Base-by-base conservation (phyloP, 306 rosid genomes). In the Malus domestica region DNA sequence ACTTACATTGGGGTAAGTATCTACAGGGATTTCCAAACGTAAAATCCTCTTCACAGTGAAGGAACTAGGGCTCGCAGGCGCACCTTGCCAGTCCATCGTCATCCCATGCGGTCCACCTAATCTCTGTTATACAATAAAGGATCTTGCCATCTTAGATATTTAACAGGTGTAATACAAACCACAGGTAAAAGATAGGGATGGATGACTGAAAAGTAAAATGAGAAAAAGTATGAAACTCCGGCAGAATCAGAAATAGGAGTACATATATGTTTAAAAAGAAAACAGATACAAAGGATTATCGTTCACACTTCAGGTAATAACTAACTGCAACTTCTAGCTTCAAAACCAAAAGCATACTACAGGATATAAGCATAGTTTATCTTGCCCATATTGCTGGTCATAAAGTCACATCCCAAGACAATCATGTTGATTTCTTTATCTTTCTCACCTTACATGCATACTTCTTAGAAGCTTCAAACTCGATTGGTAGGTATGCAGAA, bases 11-110 rank as follows among this genome's bases (percentile, higher is more conserved):
- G 98, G 98, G 84, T 79, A 93, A 49, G 96, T 88, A 85, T 91
- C 98, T 25, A 91, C 97, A 2, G 98, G 98, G 82, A 93, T 93
- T 80, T 93, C 98, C 91, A 93, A 79, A 64, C 97, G 98, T 75
- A 93, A 77, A 86, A 93, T 93, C 85, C 96, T 89, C 85, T 93
- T 93, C 42, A 93, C 97, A n/a, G 97, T 91, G 82, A 63, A 89
- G 1, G 96, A 89, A 79, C 97, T 93, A 80, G 98, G 98, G 80
- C 98, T 93, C 8, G 98, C 98, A 2, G 98, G 96, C 42, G 96
- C 97, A 59, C 98, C 85, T 89, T 93, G 98, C 98, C 98, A 93
- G 83, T 93, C 98, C 98, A 93, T 93, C 60, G 97, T 88, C 98
- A 88, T 90, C 67, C 97, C 97, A 51, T 90, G 87, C 1, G 92